phyloP scores from a whole-genome alignment of 108 stramenopile species.

The Cyclotella baltica region DNA sequence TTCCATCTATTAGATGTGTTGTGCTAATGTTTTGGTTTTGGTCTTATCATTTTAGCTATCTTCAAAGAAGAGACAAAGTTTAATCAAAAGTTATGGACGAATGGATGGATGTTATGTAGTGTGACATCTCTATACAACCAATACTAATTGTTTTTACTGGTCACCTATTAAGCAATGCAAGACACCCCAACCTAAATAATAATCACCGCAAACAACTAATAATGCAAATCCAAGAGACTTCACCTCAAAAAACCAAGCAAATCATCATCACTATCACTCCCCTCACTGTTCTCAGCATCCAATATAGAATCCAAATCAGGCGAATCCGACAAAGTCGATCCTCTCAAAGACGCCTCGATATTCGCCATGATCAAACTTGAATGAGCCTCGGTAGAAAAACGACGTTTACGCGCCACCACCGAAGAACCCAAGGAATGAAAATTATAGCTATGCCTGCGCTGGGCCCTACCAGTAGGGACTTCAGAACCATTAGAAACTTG shows the following conservation, averaged over 20 bases:
- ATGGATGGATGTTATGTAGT: no score
- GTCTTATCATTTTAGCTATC: no score
- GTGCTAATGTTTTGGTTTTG: no score
- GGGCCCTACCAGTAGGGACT: not conserved
- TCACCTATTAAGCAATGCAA: no score
- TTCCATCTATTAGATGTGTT: no score
- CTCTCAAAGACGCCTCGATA: not conserved
- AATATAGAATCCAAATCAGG: not conserved
- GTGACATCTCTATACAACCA: no score
- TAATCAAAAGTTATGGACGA: no score
- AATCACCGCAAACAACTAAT: no score
- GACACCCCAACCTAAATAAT: no score
- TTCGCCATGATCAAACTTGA: conserved; percentile 12
- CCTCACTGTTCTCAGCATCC: not conserved
- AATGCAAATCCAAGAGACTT: no score
- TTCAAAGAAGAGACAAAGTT: no score
- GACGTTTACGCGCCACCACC: conserved; percentile 1
- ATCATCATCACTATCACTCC: not conserved
- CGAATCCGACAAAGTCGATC: not conserved
- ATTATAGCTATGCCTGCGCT: not conserved
- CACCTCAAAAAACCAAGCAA: not conserved
- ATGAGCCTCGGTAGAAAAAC: conserved; percentile 12
- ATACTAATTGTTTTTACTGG: no score
- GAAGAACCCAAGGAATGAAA: not conserved
- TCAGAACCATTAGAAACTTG: not conserved